Evolutionary conservation across 1,284 basidiomycete species (phyloP), one percentile per base, ranked within the genome.

Genomic region (Inonotus obliquus): DNA sequence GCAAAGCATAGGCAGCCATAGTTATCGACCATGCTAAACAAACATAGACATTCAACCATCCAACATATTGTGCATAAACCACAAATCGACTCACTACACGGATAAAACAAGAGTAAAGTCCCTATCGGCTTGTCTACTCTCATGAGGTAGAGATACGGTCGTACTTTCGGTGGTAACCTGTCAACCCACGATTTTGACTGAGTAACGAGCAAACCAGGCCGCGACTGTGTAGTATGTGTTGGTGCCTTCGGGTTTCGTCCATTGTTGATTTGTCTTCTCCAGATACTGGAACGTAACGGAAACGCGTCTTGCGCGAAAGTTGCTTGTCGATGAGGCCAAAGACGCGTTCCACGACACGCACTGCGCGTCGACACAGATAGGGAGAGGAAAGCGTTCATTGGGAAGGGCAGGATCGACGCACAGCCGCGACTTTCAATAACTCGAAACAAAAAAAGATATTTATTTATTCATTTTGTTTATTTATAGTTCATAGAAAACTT

Each of bases 61-160:
- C 3, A 14, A 19, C n/a, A 27, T 19, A n/a, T 19, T 13, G 27
- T 23, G 11, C 35, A 7, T 29, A 35, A n/a, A 47, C 45, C 45
- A 52, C 21, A 38, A 29, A 27, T 39, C 21, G 45, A 82, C 87
- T 65, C 62, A 95, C 94, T 83, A 72, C 96, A 98, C 1, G 96
- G 96, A 79, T 94, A 96, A 73, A 89, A 97, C 11, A 99, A 79
- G 4, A 99, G 77, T 63, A 96, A 78, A 0, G 93, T 94, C 21
- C 96, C 96, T 66, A 96, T 98, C 11, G 97, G 96, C 71, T 98
- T 98, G 79, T 98, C 95, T 57, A 96, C 81, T 58, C 96, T 84
- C 54, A 89, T 90, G 25, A 99, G 79, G 69, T 90, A 86, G 6
- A 96, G 70, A 73, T 98, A 99, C 1, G 96, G 96, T 49, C 77